A percentile compares a stretch with the other conserved stretches of the same genome.
Conservation (phyloP, 2,329 filamentous ascomycete species). For the Setomelanomma holmii region DNA sequence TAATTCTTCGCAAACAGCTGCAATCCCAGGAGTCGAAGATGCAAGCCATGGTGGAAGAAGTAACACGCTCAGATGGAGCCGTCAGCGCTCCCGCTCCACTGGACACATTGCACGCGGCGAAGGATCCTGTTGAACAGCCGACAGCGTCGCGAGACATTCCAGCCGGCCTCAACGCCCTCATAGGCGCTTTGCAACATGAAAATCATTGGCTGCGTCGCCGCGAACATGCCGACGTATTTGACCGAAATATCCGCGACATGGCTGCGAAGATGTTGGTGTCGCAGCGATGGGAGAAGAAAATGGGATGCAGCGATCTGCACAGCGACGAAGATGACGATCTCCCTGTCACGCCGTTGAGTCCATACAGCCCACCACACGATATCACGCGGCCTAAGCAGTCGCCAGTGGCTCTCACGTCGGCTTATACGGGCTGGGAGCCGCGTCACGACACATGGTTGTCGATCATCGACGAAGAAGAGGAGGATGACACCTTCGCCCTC, state of each 20-base stretch:
- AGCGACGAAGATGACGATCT: neutral
- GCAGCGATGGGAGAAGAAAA: neutral
- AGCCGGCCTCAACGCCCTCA: slow-evolving; percentile 20
- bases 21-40: slow-evolving; percentile 28
- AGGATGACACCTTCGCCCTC: neutral
- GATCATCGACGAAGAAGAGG: neutral
- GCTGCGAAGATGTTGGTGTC: slow-evolving; percentile 15
- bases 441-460: neutral
- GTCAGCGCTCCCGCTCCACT: slow-evolving; percentile 5
- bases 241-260: slow-evolving; percentile 17
- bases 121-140: slow-evolving; percentile 20
- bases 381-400: neutral
- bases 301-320: neutral
- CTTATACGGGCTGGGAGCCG: neutral
- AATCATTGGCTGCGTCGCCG: slow-evolving; percentile 40
- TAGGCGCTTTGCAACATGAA: slow-evolving; percentile 35
- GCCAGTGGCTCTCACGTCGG: neutral
- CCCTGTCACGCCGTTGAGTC: neutral
- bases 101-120: slow-evolving; percentile 4
- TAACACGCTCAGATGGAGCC: slow-evolving; percentile 13
- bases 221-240: slow-evolving; percentile 26
- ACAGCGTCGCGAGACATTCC: slow-evolving; percentile 14
- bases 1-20: slow-evolving; percentile 21
- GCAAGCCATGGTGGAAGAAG: slow-evolving; percentile 19
- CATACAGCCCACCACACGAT: neutral